Evolutionary conservation across 805 yeast genomes (phyloP).

Genomic region (Cyberlindnera veronae): DNA sequence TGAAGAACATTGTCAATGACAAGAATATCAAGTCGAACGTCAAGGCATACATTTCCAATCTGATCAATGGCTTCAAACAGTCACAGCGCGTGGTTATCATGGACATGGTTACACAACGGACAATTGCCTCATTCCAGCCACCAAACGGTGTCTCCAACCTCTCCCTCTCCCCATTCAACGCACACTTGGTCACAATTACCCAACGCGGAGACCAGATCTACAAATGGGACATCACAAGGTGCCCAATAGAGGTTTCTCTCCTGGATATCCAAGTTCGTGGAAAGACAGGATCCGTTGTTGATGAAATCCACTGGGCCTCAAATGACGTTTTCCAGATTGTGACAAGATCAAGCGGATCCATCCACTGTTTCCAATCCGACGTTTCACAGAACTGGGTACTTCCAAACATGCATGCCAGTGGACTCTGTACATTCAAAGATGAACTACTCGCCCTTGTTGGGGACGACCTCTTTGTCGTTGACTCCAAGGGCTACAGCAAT

Average conservation of each 20-base stretch:
- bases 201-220: conserved; percentile 59
- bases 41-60: conserved; percentile 14
- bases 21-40: conserved; percentile 12
- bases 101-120: conserved; percentile 41
- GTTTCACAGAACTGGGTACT: conserved; percentile 21
- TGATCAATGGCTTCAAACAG: conserved; percentile 21
- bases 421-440: conserved; percentile 7
- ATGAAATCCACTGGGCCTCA: conserved; percentile 50
- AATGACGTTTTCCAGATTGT: conserved; percentile 44
- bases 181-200: conserved; percentile 50
- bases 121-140: conserved; percentile 46
- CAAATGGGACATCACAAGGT: conserved; percentile 59
- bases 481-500: conserved; percentile 23
- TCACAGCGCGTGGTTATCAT: conserved; percentile 39
- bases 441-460: conserved; percentile 13
- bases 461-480: conserved; percentile 21
- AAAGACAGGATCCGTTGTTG: conserved; percentile 53
- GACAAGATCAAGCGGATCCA: conserved; percentile 51
- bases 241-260: conserved; percentile 47
- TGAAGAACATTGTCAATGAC: conserved; percentile 15
- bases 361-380: conserved; percentile 54
- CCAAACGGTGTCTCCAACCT: conserved; percentile 60
- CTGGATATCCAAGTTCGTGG: conserved; percentile 61
- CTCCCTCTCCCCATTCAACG: conserved; percentile 59
- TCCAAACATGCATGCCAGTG: conserved; percentile 20